Conservation (phyloP, 495 filamentous ascomycete species). For the Annulohypoxylon bovei region DNA sequence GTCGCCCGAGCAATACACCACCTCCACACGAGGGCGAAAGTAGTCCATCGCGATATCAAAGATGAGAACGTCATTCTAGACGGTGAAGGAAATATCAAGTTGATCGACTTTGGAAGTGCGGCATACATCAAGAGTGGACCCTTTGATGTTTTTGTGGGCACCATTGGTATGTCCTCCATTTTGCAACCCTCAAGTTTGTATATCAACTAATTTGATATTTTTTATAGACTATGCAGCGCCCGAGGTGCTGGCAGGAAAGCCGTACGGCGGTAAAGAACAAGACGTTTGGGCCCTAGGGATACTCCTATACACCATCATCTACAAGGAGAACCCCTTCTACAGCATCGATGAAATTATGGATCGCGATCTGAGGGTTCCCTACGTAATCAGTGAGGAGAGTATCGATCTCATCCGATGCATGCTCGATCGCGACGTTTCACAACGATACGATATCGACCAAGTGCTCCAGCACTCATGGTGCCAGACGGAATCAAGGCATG, state of each 20-base stretch:
- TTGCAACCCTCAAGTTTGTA: not conserved
- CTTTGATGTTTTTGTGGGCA: slow-evolving; percentile 99
- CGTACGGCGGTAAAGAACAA: slow-evolving; percentile 95
- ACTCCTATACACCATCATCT: slow-evolving; percentile 96
- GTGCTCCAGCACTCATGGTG: slow-evolving; percentile 90
- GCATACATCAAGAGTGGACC: slow-evolving; percentile 98
- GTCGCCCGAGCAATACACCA: slow-evolving; percentile 90
- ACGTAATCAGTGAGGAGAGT: slow-evolving; percentile 88
- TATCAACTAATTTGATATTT: slow-evolving; percentile 12
- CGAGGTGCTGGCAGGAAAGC: slow-evolving; percentile 91
- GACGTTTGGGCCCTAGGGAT: slow-evolving; percentile 99
- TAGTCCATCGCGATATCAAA: slow-evolving; percentile 98
- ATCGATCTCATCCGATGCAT: slow-evolving; percentile 89
- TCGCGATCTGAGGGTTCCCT: slow-evolving; percentile 91
- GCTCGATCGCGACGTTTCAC: slow-evolving; percentile 88
- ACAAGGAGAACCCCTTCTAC: slow-evolving; percentile 99
- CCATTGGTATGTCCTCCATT: slow-evolving; percentile 77
- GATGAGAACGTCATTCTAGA: slow-evolving; percentile 98
- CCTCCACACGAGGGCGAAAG: slow-evolving; percentile 87
- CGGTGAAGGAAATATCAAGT: slow-evolving; percentile 93
- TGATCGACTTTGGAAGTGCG: slow-evolving; percentile 98
- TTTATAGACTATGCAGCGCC: slow-evolving; percentile 91
- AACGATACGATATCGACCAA: slow-evolving; percentile 80
- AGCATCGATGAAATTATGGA: slow-evolving; percentile 99
- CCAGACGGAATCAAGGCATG: slow-evolving; percentile 46